These are phyloP conservation scores for Chaetoceros muelleri DNA, from an alignment of 108 stramenopile species.

Conservation along the genomic window DNA sequence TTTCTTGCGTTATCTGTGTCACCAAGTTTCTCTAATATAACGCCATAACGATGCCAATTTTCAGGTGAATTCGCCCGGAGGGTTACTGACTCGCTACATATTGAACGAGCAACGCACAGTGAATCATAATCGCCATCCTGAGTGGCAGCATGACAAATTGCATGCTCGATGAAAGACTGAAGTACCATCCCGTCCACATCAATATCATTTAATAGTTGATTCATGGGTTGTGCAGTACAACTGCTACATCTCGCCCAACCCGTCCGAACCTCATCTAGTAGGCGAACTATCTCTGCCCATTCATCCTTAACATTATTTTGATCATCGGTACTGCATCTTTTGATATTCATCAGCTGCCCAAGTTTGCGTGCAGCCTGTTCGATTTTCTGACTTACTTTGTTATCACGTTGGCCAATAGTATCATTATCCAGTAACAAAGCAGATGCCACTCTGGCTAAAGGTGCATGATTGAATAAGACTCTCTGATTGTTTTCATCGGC, in stretches of 20 bases:
- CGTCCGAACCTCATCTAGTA: constrained; percentile 13
- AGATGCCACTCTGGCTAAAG: not conserved
- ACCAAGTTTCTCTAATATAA: constrained; percentile 60
- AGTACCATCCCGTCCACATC: not conserved
- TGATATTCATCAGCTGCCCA: constrained; percentile 41
- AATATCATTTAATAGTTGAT: not conserved
- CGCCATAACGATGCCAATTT: constrained; percentile 74
- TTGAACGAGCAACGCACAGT: constrained; percentile 51
- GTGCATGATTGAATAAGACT: not conserved
- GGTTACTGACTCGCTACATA: constrained; percentile 74
- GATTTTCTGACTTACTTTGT: constrained; percentile 34
- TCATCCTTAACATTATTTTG: constrained; percentile 20
- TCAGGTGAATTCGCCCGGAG: constrained; percentile 74
- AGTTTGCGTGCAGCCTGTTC: constrained; percentile 31
- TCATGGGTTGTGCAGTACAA: not conserved
- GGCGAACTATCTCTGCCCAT: constrained; percentile 40
- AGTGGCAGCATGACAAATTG: constrained; percentile 60
- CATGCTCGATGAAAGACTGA: constrained; percentile 60
- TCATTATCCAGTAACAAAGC: not conserved
- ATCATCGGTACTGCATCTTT: constrained; percentile 4
- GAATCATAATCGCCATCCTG: constrained; percentile 58
- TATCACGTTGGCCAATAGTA: constrained; percentile 28
- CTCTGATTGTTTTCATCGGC: not conserved
- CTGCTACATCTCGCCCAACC: not conserved
- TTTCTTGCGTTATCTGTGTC: constrained; percentile 77